These are phyloP conservation scores for Scorias spongiosa DNA, from an alignment of 2,329 filamentous ascomycete genomes.

Conservation along the genomic window DNA sequence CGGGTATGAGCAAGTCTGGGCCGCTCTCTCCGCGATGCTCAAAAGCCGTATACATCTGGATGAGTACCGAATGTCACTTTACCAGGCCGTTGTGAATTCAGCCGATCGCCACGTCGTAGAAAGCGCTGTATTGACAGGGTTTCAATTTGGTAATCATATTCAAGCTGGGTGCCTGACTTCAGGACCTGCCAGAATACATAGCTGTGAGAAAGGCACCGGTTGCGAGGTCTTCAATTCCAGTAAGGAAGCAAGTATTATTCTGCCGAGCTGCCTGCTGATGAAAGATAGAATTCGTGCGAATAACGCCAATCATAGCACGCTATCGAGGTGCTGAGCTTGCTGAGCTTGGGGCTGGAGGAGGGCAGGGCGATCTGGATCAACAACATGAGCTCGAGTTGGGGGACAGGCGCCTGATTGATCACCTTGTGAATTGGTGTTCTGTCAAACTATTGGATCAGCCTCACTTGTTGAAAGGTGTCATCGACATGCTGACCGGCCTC, in stretches of 20 bases:
- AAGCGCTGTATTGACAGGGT: conserved; percentile 55
- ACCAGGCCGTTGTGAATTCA: conserved; percentile 40
- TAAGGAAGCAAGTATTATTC: conserved; percentile 1
- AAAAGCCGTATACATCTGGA: conserved; percentile 66
- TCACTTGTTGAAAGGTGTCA: conserved; percentile 20
- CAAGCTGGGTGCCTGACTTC: conserved; percentile 59
- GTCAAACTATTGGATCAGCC: conserved; percentile 22
- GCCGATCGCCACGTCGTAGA: conserved; percentile 34
- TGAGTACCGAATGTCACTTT: conserved; percentile 61
- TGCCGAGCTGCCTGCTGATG: conserved; percentile 8
- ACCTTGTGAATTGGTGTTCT: conserved; percentile 38
- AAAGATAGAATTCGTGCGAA: conserved; percentile 45
- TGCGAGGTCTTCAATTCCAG: conserved; percentile 36
- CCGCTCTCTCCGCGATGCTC: conserved; percentile 58
- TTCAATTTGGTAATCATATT: conserved; percentile 54
- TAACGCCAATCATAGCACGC: conserved; percentile 62
- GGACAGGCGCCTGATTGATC: conserved; percentile 31
- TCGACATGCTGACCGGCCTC: conserved; percentile 19
- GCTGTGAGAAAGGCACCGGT: conserved; percentile 60
- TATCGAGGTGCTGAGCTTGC: conserved; percentile 46
- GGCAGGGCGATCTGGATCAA: conserved; percentile 57
- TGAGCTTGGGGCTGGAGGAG: conserved; percentile 67
- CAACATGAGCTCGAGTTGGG: conserved; percentile 49
- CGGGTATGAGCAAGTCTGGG: conserved; percentile 85
- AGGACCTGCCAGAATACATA: conserved; percentile 53